Percentiles rank a stretch among this genome's conserved stretches.
phyloP scores from a whole-genome alignment of 306 rosid genomes.

The Inga leiocalycina region DNA sequence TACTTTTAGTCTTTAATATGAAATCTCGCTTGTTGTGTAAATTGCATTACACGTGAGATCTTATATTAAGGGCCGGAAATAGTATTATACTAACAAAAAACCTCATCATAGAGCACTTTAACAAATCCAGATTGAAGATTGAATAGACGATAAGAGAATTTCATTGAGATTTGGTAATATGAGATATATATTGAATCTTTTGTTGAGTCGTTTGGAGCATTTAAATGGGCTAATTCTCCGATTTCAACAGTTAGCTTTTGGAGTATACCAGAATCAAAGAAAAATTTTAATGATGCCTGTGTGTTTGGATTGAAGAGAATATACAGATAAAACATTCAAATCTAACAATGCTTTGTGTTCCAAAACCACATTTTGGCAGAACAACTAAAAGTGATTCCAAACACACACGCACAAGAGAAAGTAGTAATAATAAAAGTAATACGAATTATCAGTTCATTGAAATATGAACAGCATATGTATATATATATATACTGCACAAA shows the following conservation, averaged over 20 bases:
- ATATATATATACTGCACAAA: not conserved
- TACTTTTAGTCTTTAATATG: too few relatives aligned
- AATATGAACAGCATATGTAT: not conserved
- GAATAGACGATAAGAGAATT: not conserved
- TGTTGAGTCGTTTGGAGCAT: not conserved
- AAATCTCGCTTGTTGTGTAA: too few relatives aligned
- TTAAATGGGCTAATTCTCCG: not conserved
- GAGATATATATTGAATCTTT: not conserved
- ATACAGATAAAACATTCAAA: not conserved
- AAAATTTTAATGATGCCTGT: not conserved
- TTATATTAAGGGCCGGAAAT: too few relatives aligned
- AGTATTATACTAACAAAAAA: not conserved
- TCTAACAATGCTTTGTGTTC: not conserved
- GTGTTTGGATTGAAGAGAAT: not conserved
- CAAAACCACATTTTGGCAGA: not conserved
- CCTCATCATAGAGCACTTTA: not conserved
- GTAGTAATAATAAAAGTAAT: not conserved
- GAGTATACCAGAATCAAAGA: not conserved
- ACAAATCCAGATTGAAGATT: not conserved
- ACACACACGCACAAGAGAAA: not conserved
- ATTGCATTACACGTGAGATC: too few relatives aligned
- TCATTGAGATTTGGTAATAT: not conserved
- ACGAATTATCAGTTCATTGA: not conserved
- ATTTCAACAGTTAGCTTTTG: too few relatives aligned
- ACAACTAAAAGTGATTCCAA: not conserved